These are phyloP conservation scores for Malus orientalis DNA, from an alignment of 306 rosid genomes.

Conservation along the genomic window DNA sequence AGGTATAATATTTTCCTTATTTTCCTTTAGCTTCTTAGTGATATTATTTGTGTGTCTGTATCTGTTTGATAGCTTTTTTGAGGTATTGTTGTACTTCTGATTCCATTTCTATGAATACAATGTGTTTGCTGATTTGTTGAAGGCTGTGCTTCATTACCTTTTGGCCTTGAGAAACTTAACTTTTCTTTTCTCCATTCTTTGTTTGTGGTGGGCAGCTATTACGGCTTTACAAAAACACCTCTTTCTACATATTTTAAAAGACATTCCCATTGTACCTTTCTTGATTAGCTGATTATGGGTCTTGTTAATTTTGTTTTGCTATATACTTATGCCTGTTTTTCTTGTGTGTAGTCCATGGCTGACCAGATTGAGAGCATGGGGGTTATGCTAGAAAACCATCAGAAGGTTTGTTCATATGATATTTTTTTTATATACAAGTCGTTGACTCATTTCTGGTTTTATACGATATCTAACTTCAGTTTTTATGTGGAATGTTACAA, in stretches of 20 bases:
- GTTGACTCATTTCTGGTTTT: background rate
- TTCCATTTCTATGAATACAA: no score
- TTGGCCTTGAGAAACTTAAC: background rate
- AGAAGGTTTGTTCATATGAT: constrained; percentile 49
- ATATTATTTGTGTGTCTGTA: background rate
- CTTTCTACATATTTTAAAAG: background rate
- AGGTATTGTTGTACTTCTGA: background rate
- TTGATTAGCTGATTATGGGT: background rate
- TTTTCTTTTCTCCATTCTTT: background rate
- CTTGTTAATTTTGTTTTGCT: background rate
- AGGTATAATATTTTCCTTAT: constrained; percentile 31
- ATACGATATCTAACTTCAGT: constrained; percentile 2
- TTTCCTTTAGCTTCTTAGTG: background rate
- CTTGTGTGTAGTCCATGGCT: constrained; percentile 61
- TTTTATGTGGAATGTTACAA: constrained; percentile 7
- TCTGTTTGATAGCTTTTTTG: background rate
- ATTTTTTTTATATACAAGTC: background rate
- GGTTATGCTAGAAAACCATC: constrained; percentile 50
- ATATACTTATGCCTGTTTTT: constrained; percentile 1
- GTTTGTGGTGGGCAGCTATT: background rate
- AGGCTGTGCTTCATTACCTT: background rate
- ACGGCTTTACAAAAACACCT: background rate
- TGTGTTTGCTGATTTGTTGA: background rate
- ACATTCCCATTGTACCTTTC: background rate
- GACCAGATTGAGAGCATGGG: constrained; percentile 97